Evolutionary conservation across 2,329 filamentous ascomycete genomes (phyloP).

Genomic region (Cladosporium cucumerinum): DNA sequence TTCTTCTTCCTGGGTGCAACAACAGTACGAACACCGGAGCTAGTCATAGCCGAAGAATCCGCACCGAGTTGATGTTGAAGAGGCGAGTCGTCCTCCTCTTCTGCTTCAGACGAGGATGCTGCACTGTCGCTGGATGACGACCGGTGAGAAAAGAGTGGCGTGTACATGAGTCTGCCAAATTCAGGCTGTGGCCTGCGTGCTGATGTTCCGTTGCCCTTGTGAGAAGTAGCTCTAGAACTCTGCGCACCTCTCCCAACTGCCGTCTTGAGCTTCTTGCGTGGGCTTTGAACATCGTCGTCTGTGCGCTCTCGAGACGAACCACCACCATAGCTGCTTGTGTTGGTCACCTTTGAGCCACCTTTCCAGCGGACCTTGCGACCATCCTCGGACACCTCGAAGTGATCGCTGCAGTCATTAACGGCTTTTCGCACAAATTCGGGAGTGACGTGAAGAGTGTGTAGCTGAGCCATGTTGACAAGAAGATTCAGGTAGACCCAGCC

Average conservation of each 20-base stretch:
- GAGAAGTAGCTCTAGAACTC: neutral
- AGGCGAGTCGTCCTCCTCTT: constrained; percentile 35
- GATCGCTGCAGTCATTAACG: constrained; percentile 65
- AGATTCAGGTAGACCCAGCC: constrained; percentile 83
- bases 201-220: constrained; percentile 11
- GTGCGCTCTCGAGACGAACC: constrained; percentile 24
- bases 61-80: constrained; percentile 28
- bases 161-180: constrained; percentile 42
- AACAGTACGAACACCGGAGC: constrained; percentile 48
- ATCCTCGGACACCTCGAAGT: constrained; percentile 73
- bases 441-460: constrained; percentile 82
- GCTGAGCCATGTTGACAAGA: constrained; percentile 74
- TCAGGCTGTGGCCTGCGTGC: constrained; percentile 19
- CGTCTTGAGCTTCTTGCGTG: constrained; percentile 29
- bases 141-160: constrained; percentile 48
- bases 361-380: constrained; percentile 78
- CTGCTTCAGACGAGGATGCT: constrained; percentile 34
- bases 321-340: constrained; percentile 58
- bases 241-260: constrained; percentile 17
- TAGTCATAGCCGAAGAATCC: constrained; percentile 41
- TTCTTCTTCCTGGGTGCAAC: constrained; percentile 33
- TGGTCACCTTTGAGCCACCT: constrained; percentile 62
- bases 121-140: constrained; percentile 41
- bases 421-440: constrained; percentile 72
- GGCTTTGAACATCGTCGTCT: constrained; percentile 23